Base-by-base conservation (phyloP, 2,329 filamentous ascomycete species). In the Immersiporthe knoxdaviesiana region DNA sequence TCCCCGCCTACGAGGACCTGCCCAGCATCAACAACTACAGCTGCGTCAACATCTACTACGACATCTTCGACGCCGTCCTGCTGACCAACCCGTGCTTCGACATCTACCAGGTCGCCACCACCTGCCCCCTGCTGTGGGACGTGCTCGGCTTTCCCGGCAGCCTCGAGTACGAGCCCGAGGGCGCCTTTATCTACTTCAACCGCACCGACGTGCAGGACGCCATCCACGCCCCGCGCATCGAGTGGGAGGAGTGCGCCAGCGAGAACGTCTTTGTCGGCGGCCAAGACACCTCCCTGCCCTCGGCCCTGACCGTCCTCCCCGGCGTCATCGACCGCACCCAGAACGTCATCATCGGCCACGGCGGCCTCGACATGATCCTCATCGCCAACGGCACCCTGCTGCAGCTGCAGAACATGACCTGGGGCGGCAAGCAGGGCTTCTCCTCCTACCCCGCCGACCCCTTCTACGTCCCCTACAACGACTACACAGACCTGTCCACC, bases 51-150 rank as follows among this genome's bases (percentile, higher is more conserved):
- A 74, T 92, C 27, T 91, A 85, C 74, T 77, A 84, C 68, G 80
- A 85, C 30, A 85, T 92, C 39, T 81, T 81, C 73, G 73, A 82
- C 0, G 90, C 88, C 39, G 84, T 85, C 10, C 71, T 82, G 5
- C 75, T 81, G 1, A 78, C 87, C 44, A 96, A 96, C 79, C 92
- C 92, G 0, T 96, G 93, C 81, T 97, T 91, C 79, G 88, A 93
- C 77, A 81, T 92, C 14, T 96, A 95, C 79, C 87, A 91, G 64
- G 86, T 95, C 18, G 87, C 87, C 2, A 89, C 88, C 4, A 91
- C 89, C 16, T 96, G 92, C 76, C 92, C 92, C 0, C 73, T 89
- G 2, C 81, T 87, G 1, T 92, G 88, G 84, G 89, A 93, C 69
- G 87, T 91, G 0, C 82, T 94, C 2, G 88, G 88, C 21, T 90